Base-by-base conservation (phyloP, 805 yeast species). In the Kazachstania taianensis region DNA sequence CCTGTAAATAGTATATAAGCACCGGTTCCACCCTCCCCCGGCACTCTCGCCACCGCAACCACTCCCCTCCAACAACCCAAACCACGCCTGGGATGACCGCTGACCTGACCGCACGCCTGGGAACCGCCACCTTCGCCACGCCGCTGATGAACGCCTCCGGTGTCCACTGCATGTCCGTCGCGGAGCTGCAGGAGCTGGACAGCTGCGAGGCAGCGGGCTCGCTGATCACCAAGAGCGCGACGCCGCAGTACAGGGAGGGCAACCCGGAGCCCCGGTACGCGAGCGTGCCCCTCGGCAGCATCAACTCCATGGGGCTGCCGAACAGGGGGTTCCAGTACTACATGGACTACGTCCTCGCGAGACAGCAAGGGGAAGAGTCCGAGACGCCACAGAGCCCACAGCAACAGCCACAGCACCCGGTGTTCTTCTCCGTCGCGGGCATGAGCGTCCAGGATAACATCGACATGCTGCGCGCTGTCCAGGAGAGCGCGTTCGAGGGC, bases 101-200 rank as follows among this genome's bases (percentile, higher is more conserved):
- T 29, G 29, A 42, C 9, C 35, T 54, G 35, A 36, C 41, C 10
- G 52, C 53, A 12, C 34, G 37, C 13, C 52, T 53, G 36, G 35
- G 45, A 25, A 40, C 39, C 28, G 36, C 32, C 19, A 38, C 39
- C 13, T 54, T 44, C 35, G 46, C 43, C 28, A 54, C 52, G 30
- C 59, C 59, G 9, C 47, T 54, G 15, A 53, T 53, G 57, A 54
- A 54, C 28, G 58, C 59, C 2, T 53, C 58, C 2, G 59, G 59
- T 29, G 59, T 54, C 28, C 55, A 53, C 39, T 54, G 58, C 38
- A 49, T 53, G 57, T 43, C 45, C n/a, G 42, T 40, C 5, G 30
- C 40, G 10, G 58, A 53, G 31, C 32, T 54, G 31, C 49, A 52
- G 19, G 55, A 52, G 28, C 23, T 52, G 30, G 48, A 45, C 20